Evolutionary conservation across 1,139 yeast genomes (phyloP), one percentile per base, ranked within the genome.

Genomic region (Candida albicans): DNA sequence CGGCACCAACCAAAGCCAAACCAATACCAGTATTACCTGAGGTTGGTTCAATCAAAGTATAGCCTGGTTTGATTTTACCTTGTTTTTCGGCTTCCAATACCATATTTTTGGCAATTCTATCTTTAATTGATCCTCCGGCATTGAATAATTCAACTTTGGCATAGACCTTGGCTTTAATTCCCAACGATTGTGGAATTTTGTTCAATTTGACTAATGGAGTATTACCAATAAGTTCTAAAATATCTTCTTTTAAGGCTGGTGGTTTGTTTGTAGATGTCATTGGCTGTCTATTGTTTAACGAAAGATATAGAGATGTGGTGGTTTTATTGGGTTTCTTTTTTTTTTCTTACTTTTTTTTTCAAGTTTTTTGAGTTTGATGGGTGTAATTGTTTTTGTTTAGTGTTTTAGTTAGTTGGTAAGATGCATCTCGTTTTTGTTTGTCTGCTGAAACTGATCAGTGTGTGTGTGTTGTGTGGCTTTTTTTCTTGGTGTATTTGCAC

Each of bases 11-110:
- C 37, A 88, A 73, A 4, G 96, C 96, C 55, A 88, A 75, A 51
- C 96, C 96, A 60, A 88, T 88, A 68, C 96, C 96, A 41, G 90
- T 84, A 67, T 84, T 84, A 61, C 96, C 96, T 11, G 93, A 84
- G 28, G 96, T 88, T 44, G 96, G 96, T 68, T 88, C 96, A 54
- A 88, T 87, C 58, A 88, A 70, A 28, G 96, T 87, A 59, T 85
- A 82, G 2, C 95, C 95, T 14, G 96, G 95, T 67, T 84, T 86
- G 57, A 88, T 86, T 54, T 81, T 70, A 41, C 96, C 96, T 29
- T 75, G 70, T 55, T 77, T 79, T 64, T 88, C 96, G 22, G 96
- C 96, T 60, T 87, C 87, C 57, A 85, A 84, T 25, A 88, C 85
- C 81, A 88, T 82, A 60, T 85, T 72, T 53, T 74, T 73, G 55